Percentiles rank a stretch among this genome's conserved stretches.
Evolutionary conservation across 257 asterid genomes (phyloP).

Genomic region (Jacaranda mimosifolia): DNA sequence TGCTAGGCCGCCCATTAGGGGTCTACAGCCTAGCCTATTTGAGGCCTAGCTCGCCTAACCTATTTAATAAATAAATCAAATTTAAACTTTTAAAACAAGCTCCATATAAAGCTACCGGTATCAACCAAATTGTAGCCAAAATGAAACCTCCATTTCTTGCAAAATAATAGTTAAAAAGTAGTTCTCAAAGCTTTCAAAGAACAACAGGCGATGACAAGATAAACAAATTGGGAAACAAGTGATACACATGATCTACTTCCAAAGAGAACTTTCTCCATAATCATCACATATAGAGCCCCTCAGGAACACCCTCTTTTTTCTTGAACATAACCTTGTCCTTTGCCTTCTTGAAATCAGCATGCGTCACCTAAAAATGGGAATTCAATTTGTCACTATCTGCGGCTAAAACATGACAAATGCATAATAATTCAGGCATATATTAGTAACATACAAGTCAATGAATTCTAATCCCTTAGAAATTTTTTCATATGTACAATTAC

Average conservation of each 20-base stretch:
- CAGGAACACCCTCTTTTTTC: slow-evolving; percentile 70
- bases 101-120: background rate
- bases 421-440: background rate
- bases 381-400: slow-evolving; percentile 24
- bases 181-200: background rate
- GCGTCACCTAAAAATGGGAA: slow-evolving; percentile 50
- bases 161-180: background rate
- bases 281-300: slow-evolving; percentile 62
- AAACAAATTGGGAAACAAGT: slow-evolving; percentile 10
- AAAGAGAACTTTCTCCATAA: background rate
- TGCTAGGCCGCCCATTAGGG: too few species aligned
- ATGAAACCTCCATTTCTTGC: background rate
- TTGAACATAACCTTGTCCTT: slow-evolving; percentile 71
- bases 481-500: background rate
- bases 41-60: too few species aligned
- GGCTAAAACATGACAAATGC: background rate
- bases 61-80: too few species aligned
- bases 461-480: too few species aligned
- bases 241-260: slow-evolving; percentile 10
- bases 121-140: slow-evolving; percentile 22
- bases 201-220: background rate
- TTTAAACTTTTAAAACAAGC: too few species aligned
- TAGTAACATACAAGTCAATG: background rate
- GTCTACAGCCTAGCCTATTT: too few species aligned
- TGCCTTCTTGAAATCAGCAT: slow-evolving; percentile 64